Percentiles rank a stretch among this genome's conserved stretches.
Conservation (phyloP, 495 filamentous ascomycete species). For the Extremus antarcticus region DNA sequence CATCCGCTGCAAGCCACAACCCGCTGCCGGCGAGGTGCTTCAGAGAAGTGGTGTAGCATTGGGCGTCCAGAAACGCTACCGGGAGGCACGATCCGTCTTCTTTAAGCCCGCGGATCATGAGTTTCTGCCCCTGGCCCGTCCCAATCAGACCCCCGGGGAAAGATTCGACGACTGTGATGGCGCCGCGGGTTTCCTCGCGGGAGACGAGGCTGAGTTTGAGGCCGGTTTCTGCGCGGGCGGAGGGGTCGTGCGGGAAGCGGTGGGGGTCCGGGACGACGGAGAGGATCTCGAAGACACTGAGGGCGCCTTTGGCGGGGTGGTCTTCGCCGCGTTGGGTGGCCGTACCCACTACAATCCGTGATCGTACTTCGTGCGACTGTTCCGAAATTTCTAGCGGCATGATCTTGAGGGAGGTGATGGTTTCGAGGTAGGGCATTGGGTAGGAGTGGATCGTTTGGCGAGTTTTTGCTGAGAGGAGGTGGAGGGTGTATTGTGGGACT, state of each 20-base stretch:
- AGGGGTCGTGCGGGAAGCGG: too few relatives aligned
- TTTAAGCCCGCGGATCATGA: conserved; percentile 90
- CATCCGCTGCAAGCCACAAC: conserved; percentile 74
- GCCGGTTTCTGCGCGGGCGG: conserved; percentile 68
- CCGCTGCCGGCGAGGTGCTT: conserved; percentile 76
- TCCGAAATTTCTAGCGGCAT: conserved; percentile 84
- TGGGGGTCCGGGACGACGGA: conserved; percentile 52
- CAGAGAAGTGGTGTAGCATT: conserved; percentile 71
- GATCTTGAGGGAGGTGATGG: conserved; percentile 70
- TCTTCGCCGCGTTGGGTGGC: conserved; percentile 79
- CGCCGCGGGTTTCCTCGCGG: conserved; percentile 83
- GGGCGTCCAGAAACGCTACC: conserved; percentile 97
- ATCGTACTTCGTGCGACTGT: conserved; percentile 69
- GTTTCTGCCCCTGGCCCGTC: conserved; percentile 92
- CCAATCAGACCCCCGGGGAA: conserved; percentile 43
- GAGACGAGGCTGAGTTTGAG: conserved; percentile 74
- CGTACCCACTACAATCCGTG: conserved; percentile 76
- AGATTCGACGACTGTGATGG: conserved; percentile 77
- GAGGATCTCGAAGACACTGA: conserved; percentile 89
- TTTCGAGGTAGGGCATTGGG: conserved; percentile 18
- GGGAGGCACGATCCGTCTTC: conserved; percentile 86
- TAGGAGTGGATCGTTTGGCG: conserved; percentile 11
- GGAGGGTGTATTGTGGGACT: conserved; percentile 15
- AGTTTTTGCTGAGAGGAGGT: conserved; percentile 11
- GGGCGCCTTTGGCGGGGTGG: conserved; percentile 65